Evolutionary conservation across 306 rosid genomes (phyloP).

Genomic region (Prunus armeniaca): DNA sequence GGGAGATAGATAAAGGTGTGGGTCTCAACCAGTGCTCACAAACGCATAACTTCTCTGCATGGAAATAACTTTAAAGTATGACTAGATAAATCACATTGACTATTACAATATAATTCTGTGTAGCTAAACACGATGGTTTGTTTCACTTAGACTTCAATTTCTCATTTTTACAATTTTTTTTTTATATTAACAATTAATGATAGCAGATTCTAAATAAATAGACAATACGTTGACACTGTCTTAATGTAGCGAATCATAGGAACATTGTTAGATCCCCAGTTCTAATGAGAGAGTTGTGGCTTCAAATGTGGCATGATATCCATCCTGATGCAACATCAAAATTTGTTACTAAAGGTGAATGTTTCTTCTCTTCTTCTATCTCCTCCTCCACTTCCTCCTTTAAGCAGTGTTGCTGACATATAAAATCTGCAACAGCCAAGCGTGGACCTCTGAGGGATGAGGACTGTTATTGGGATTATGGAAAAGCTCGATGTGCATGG

Average conservation of each 20-base stretch:
- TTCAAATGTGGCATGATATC: slow-evolving; percentile 93
- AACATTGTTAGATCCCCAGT: slow-evolving; percentile 91
- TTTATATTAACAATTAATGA: not conserved
- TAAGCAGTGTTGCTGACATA: slow-evolving; percentile 24
- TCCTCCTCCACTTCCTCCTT: not conserved
- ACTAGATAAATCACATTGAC: not conserved
- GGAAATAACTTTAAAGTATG: not conserved
- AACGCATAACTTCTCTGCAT: not conserved
- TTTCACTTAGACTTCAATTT: not conserved
- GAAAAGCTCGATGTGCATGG: slow-evolving; percentile 98
- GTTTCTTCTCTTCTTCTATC: not conserved
- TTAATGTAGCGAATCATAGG: slow-evolving; percentile 90
- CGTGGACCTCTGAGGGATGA: slow-evolving; percentile 96
- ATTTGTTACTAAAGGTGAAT: slow-evolving; percentile 87
- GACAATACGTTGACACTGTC: slow-evolving; percentile 23
- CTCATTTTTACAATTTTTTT: not conserved
- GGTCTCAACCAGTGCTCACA: no score
- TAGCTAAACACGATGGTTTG: not conserved
- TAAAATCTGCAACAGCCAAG: slow-evolving; percentile 56
- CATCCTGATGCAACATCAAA: slow-evolving; percentile 71
- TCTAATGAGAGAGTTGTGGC: slow-evolving; percentile 98
- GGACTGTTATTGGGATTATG: slow-evolving; percentile 99
- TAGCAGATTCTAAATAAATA: no score
- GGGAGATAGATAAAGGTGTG: slow-evolving; percentile 97
- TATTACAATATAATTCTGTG: not conserved